Conservation (phyloP, 2,329 filamentous ascomycete species). For the Ophiostoma sp. region DNA sequence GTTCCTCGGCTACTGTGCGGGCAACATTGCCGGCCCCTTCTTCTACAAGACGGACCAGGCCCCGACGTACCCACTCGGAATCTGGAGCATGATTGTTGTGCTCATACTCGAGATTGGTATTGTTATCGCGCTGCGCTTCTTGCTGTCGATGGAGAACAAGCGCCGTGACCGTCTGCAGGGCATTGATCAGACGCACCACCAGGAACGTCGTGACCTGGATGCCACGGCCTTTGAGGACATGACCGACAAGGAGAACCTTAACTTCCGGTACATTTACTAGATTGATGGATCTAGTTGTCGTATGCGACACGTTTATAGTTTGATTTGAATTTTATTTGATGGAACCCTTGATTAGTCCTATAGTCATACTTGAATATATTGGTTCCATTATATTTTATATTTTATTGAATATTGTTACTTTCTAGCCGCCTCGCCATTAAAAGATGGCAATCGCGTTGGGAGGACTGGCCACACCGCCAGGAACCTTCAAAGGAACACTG, state of each 20-base stretch:
- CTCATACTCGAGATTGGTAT: conserved; percentile 43
- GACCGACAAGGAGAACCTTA: conserved; percentile 47
- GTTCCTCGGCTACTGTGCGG: conserved; percentile 38
- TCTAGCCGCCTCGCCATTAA: conserved; percentile 27
- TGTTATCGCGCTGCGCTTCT: conserved; percentile 43
- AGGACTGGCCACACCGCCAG: conserved; percentile 42
- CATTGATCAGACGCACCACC: conserved; percentile 28
- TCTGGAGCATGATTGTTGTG: conserved; percentile 45
- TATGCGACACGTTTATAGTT: neutral
- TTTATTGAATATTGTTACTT: neutral
- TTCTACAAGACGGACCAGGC: conserved; percentile 59
- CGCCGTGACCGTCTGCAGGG: conserved; percentile 37
- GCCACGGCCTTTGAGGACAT: conserved; percentile 45
- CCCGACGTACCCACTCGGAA: conserved; percentile 42
- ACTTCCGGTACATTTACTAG: conserved; percentile 45
- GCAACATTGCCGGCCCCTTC: conserved; percentile 63
- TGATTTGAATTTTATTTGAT: neutral
- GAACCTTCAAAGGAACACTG: conserved; percentile 41
- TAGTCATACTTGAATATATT: neutral
- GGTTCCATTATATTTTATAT: neutral
- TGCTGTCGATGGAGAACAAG: conserved; percentile 44
- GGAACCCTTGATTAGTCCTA: neutral
- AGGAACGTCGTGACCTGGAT: conserved; percentile 36
- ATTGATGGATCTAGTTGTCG: neutral
- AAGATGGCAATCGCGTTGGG: conserved; percentile 44